A percentile compares a stretch with the other conserved stretches of the same genome.
Conservation (phyloP, 495 filamentous ascomycete genomes). For the Jackrogersella minutella region DNA sequence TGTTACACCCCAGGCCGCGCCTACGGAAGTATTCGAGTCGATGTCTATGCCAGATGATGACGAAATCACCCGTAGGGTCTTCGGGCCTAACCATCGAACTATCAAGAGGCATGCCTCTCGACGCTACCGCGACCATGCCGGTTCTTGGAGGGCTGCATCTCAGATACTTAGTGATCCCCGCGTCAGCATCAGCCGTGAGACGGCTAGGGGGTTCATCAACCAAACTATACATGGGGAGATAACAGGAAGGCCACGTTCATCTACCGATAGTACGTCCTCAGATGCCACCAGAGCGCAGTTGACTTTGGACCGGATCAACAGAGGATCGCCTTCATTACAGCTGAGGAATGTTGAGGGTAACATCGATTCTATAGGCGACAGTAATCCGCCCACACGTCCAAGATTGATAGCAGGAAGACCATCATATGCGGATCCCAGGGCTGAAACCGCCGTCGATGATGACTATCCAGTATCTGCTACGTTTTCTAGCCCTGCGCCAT, state of each 20-base stretch:
- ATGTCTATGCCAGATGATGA: slow-evolving; percentile 45
- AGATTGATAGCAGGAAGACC: slow-evolving; percentile 41
- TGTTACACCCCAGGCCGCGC: slow-evolving; percentile 38
- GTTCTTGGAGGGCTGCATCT: slow-evolving; percentile 55
- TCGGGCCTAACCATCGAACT: slow-evolving; percentile 55
- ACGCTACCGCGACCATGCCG: slow-evolving; percentile 58
- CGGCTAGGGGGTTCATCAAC: slow-evolving; percentile 46
- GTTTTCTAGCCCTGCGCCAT: slow-evolving; percentile 48
- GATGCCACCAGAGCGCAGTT: slow-evolving; percentile 51
- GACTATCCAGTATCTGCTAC: slow-evolving; percentile 41
- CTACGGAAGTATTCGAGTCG: slow-evolving; percentile 44
- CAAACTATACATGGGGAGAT: background rate
- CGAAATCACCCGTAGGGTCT: slow-evolving; percentile 38
- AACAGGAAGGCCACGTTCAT: slow-evolving; percentile 34
- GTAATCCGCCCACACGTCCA: slow-evolving; percentile 31
- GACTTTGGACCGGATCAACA: slow-evolving; percentile 51
- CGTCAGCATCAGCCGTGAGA: slow-evolving; percentile 53
- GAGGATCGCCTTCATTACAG: slow-evolving; percentile 27
- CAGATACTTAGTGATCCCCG: slow-evolving; percentile 57
- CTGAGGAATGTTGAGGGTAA: slow-evolving; percentile 13
- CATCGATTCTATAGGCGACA: slow-evolving; percentile 7
- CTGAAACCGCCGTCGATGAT: slow-evolving; percentile 40
- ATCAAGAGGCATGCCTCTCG: slow-evolving; percentile 50
- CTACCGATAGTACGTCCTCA: slow-evolving; percentile 41
- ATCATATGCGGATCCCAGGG: slow-evolving; percentile 46